Evolutionary conservation across 345 rosid species (phyloP), one percentile per base, ranked within the genome.

Genomic region (Excoecaria cochinchinensis): DNA sequence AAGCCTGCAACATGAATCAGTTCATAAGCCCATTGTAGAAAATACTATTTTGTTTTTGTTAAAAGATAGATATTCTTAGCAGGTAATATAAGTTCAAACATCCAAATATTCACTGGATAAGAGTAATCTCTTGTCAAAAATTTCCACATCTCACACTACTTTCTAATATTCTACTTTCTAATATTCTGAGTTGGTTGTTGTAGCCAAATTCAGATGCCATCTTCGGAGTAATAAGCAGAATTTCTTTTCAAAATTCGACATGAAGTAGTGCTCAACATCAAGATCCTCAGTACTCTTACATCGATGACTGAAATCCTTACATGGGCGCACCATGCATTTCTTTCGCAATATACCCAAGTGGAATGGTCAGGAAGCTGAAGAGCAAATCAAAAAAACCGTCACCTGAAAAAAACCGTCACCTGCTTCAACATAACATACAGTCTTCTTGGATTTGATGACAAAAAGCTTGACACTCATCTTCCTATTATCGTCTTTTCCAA

Each of bases 281-380:
- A 80, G 76, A 17, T 46, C 71, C 38, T 52, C 22, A 15, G 76
- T 16, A 59, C 71, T 70, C 0, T 74, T 63, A 17, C 74, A 76
- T 8, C 81, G 66, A 36, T 73, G 61, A 50, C 9, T 22, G 12
- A 78, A 78, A 51, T 51, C 80, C 79, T 12, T 53, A 24, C 1
- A 53, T 68, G 48, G 4, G 13, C 55, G 12, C 13, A 6, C 72
- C 59, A 3, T 53, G 24, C 70, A 56, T 73, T 78, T 67, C 47
- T 59, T 84, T 74, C 3, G 50, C 8, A 13, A 67, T 42, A 24
- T 72, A 15, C 4, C 83, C 85, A n/a, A 79, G 76, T 19, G 83
- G 87, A 57, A 79, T 11, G 21, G 76, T 71, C 12, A 84, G 83
- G 79, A 81, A 84, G 40, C 81, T 76, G 59, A 77, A 74, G n/a